phyloP scores from a whole-genome alignment of 106 monocot species.

The Allium fistulosum region DNA sequence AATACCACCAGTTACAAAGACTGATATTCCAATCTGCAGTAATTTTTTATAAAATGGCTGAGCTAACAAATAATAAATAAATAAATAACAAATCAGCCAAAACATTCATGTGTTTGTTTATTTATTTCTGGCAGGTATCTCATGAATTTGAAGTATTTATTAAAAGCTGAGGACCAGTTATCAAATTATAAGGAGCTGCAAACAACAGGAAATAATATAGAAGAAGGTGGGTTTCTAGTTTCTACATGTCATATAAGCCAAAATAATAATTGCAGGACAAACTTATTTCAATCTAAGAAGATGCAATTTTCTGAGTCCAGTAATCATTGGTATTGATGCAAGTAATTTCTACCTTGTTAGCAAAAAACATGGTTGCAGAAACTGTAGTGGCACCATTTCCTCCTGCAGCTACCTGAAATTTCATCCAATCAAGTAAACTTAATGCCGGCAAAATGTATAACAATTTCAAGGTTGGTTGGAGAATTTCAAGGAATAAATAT shows the following conservation, averaged over 20 bases:
- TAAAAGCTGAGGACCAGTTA: neutral
- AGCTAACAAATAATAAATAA: neutral
- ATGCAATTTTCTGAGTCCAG: neutral
- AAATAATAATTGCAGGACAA: neutral
- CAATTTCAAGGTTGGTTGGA: no score
- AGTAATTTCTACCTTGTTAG: conserved; percentile 47
- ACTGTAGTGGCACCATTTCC: conserved; percentile 97
- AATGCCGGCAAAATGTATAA: no score
- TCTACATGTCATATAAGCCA: neutral
- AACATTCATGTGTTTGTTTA: no score
- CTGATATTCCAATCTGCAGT: conserved; percentile 75
- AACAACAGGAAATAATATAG: neutral
- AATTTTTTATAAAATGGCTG: conserved; percentile 1
- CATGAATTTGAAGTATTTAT: neutral
- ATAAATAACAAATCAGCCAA: neutral
- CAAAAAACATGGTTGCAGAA: conserved; percentile 98
- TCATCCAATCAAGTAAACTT: neutral
- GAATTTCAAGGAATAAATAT: neutral
- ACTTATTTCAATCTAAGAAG: neutral
- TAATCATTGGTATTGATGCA: no score
- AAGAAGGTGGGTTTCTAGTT: neutral
- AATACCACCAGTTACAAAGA: conserved; percentile 96
- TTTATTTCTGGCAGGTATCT: no score
- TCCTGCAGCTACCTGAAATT: conserved; percentile 56
- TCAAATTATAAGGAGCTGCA: neutral